A percentile compares a stretch with the other conserved stretches of the same genome.
These are phyloP conservation scores for Tricholoma saponaceum DNA, from an alignment of 768 basidiomycete species.

Conservation along the genomic window DNA sequence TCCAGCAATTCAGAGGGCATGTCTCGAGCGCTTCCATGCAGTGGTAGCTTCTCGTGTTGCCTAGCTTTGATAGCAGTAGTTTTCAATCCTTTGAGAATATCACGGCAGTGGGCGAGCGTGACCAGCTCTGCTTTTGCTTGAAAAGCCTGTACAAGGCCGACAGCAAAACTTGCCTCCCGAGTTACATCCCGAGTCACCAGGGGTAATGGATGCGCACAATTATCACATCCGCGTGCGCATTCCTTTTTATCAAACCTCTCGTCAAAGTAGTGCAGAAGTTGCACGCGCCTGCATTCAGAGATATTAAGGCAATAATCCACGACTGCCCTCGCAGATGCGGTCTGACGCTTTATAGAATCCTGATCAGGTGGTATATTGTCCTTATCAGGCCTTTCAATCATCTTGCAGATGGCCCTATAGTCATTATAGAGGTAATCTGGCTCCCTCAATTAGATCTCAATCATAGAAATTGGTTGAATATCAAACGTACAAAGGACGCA, in stretches of 20 bases:
- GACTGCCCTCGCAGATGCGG: constrained; percentile 61
- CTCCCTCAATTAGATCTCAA: constrained; percentile 2
- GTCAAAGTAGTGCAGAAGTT: constrained; percentile 86
- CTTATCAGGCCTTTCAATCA: constrained; percentile 57
- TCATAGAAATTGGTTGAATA: neutral
- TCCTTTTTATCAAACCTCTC: constrained; percentile 67
- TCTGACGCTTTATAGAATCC: constrained; percentile 65
- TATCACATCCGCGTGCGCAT: constrained; percentile 79
- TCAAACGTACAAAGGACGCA: constrained; percentile 78
- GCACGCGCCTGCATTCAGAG: constrained; percentile 81
- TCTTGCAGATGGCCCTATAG: constrained; percentile 45
- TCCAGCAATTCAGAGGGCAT: constrained; percentile 55
- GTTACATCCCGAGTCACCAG: constrained; percentile 58
- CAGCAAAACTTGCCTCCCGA: constrained; percentile 45
- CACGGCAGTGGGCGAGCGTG: constrained; percentile 56
- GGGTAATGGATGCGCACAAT: constrained; percentile 57
- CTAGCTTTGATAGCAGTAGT: constrained; percentile 40
- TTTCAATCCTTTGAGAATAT: constrained; percentile 65
- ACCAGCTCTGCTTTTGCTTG: constrained; percentile 41
- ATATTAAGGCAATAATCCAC: constrained; percentile 78
- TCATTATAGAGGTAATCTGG: constrained; percentile 69
- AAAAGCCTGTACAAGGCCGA: constrained; percentile 54
- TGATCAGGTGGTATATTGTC: constrained; percentile 33
- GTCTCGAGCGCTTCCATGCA: constrained; percentile 52
- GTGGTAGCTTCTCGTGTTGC: constrained; percentile 40